Evolutionary conservation across 164 flowering plant species (phyloP), one percentile per base, ranked within the genome.

Genomic region (Vitis riparia): DNA sequence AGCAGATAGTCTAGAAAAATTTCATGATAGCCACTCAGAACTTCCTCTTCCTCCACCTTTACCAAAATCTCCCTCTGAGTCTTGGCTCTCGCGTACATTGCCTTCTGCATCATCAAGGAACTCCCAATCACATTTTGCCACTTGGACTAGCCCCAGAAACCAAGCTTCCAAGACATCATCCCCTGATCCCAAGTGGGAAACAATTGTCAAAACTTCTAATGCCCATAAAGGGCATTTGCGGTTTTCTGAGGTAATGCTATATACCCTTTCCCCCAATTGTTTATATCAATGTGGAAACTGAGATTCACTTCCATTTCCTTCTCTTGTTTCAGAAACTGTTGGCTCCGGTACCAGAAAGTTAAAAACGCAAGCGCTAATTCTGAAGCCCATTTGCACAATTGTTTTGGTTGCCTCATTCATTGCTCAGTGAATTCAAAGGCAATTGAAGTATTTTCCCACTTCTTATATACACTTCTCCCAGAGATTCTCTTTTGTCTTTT

Each of bases 51-150:
- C 78, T 17, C 90, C 77, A 27, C 88, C 86, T 30, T 65, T 77
- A 53, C 86, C 82, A 37, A 80, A 78, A 63, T 81, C 86, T 63
- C 90, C 90, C 57, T 79, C 90, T 15, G 88, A 87, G 47, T 84
- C 90, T 51, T 87, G 90, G 90, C 86, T 84, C 9, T 44, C 69
- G 53, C 86, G 88, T 14, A 73, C 88, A 2, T 69, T 87, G 76
- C 80, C 86, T 60, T 61, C 80, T 11, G 44, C 78, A 32, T 72
- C 86, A 11, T 55, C 80, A 5, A 81, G 64, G 76, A 75, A 61
- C 23, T 61, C 64, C 62, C 44, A 69, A 59, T 48, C 68, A 19
- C 73, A 59, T 50, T 68, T 55, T 57, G 80, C 72, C 1, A 51
- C 51, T 52, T 65, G 47, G 3, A 61, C 16, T 29, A 11, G 61